These are phyloP conservation scores for Cicer pinnatifidum DNA, from an alignment of 306 rosid genomes.

Conservation along the genomic window DNA sequence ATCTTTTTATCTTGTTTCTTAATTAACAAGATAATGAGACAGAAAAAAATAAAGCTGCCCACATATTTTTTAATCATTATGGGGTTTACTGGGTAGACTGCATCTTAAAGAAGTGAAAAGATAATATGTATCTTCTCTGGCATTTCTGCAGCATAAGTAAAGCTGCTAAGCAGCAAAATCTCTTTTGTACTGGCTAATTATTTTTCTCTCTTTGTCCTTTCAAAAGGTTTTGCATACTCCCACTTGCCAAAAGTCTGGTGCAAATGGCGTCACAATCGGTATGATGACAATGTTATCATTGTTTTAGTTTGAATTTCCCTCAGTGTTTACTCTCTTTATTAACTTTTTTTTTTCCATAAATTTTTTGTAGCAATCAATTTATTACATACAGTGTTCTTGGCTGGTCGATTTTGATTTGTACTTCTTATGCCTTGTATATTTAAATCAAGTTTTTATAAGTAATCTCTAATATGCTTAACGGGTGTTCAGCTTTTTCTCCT, in stretches of 20 bases:
- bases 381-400: slow-evolving; percentile 13
- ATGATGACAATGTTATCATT: slow-evolving; percentile 43
- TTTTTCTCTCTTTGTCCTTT: slow-evolving; percentile 21
- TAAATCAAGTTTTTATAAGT: slow-evolving; percentile 20
- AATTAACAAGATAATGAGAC: neutral
- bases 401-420: slow-evolving; percentile 33
- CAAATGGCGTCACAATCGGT: slow-evolving; percentile 72
- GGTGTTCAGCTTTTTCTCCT: neutral
- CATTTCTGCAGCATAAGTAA: neutral
- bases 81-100: slow-evolving; percentile 7
- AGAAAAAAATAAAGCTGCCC: neutral
- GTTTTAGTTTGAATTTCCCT: slow-evolving; percentile 32
- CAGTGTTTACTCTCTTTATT: neutral
- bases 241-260: slow-evolving; percentile 64
- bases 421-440: slow-evolving; percentile 3
- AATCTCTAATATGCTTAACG: slow-evolving; percentile 7
- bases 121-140: slow-evolving; percentile 21
- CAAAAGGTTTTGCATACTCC: slow-evolving; percentile 80
- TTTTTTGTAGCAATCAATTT: slow-evolving; percentile 2
- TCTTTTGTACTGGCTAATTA: slow-evolving; percentile 14
- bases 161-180: neutral
- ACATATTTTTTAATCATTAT: neutral
- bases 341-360: neutral
- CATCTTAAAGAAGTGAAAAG: slow-evolving; percentile 13
- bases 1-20: slow-evolving; percentile 3